Percentiles rank a stretch among this genome's conserved stretches.
Evolutionary conservation across 2,329 filamentous ascomycete genomes (phyloP).

Genomic region (Cercospora sp.): DNA sequence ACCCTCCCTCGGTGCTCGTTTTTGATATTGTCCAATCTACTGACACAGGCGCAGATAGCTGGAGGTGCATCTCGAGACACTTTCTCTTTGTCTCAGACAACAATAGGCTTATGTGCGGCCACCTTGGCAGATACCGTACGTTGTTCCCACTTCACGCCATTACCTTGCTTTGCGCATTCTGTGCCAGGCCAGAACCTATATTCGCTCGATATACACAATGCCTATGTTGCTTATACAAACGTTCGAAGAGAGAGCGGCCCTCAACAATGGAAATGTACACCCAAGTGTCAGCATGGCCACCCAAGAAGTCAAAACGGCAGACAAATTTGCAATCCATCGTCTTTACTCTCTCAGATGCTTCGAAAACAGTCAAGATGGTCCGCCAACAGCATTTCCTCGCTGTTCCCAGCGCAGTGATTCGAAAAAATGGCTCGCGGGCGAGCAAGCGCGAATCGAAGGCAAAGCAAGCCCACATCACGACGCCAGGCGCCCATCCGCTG

Average conservation of each 20-base stretch:
- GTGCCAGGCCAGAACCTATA: not conserved
- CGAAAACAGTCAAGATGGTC: not conserved
- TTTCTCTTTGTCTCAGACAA: not conserved
- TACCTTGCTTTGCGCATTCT: not conserved
- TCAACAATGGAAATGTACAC: not conserved
- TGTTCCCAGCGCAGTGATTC: not conserved
- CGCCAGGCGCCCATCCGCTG: not conserved
- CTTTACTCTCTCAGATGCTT: not conserved
- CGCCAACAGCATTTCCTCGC: not conserved
- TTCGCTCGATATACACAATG: not conserved
- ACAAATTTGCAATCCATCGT: not conserved
- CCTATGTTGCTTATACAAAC: not conserved
- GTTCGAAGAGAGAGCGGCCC: not conserved
- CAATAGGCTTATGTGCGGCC: not conserved
- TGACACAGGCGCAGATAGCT: not conserved
- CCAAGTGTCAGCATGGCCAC: not conserved
- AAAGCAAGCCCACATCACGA: not conserved
- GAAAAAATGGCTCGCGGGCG: not conserved
- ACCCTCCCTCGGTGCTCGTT: not conserved
- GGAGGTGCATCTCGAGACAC: not conserved
- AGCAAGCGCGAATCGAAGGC: not conserved
- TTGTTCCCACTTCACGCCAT: not conserved
- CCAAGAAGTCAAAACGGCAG: not conserved
- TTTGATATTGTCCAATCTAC: not conserved
- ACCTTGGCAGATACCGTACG: not conserved